phyloP scores from a whole-genome alignment of 768 basidiomycete genomes.

The Coprinopsis sp. region DNA sequence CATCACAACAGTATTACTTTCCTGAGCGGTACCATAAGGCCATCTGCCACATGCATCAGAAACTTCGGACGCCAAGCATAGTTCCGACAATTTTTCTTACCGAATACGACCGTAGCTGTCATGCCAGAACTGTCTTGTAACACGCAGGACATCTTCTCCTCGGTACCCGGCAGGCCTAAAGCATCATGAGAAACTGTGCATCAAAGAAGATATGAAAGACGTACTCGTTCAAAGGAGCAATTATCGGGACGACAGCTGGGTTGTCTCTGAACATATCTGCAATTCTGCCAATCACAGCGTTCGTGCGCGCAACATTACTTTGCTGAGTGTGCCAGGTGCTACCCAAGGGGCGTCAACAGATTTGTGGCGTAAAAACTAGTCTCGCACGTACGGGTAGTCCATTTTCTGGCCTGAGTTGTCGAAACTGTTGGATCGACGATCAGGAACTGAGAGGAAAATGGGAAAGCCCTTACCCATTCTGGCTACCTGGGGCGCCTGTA shows the following conservation, averaged over 20 bases:
- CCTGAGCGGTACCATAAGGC: slow-evolving; percentile 32
- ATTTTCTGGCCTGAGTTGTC: slow-evolving; percentile 77
- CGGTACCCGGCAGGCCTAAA: slow-evolving; percentile 70
- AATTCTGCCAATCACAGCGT: slow-evolving; percentile 58
- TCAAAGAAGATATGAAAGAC: slow-evolving; percentile 10
- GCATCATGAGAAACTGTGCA: neutral
- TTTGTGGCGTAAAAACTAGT: neutral
- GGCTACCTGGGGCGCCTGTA: slow-evolving; percentile 71
- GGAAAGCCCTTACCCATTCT: slow-evolving; percentile 57
- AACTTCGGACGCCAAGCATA: slow-evolving; percentile 3
- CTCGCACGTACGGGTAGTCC: slow-evolving; percentile 42
- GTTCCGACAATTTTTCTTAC: slow-evolving; percentile 36
- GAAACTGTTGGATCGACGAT: slow-evolving; percentile 40
- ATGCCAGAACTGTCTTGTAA: slow-evolving; percentile 59
- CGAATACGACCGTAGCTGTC: slow-evolving; percentile 75
- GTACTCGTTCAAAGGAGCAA: slow-evolving; percentile 79
- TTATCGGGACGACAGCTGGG: slow-evolving; percentile 53
- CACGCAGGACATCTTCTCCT: slow-evolving; percentile 45
- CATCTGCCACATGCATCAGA: slow-evolving; percentile 23
- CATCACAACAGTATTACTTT: slow-evolving; percentile 63
- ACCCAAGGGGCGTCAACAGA: too few species aligned
- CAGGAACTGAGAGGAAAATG: slow-evolving; percentile 1
- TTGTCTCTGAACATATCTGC: slow-evolving; percentile 55
- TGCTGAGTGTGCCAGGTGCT: slow-evolving; percentile 64
- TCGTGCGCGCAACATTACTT: slow-evolving; percentile 63